phyloP scores from a whole-genome alignment of 2,329 filamentous ascomycete species.

The Hypoxylon sp. region DNA sequence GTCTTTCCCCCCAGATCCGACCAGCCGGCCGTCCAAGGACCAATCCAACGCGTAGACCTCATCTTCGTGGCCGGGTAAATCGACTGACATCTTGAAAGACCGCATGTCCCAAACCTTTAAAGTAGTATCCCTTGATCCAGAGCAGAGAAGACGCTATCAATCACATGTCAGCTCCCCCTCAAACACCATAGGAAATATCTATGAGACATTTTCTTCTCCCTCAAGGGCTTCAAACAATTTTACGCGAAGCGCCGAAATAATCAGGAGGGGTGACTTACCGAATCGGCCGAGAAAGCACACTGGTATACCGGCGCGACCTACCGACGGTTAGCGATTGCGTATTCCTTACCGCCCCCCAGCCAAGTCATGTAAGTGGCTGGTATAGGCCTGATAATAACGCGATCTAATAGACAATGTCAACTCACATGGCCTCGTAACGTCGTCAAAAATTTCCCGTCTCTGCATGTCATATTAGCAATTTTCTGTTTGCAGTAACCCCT shows the following conservation, averaged over 20 bases:
- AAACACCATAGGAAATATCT: constrained; percentile 13
- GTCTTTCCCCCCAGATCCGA: constrained; percentile 94
- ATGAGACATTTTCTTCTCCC: constrained; percentile 2
- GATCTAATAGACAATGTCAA: constrained; percentile 62
- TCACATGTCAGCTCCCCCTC: constrained; percentile 37
- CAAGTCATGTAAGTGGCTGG: constrained; percentile 2
- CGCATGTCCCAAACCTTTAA: constrained; percentile 92
- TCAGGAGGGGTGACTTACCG: constrained; percentile 53
- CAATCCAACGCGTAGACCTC: constrained; percentile 96
- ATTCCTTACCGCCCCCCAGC: constrained; percentile 3
- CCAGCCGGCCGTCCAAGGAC: constrained; percentile 90
- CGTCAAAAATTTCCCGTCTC: constrained; percentile 83
- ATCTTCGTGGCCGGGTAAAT: constrained; percentile 91
- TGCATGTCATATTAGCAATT: constrained; percentile 49
- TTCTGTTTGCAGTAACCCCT: constrained; percentile 11
- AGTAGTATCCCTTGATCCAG: constrained; percentile 91
- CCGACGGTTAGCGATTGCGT: constrained; percentile 27
- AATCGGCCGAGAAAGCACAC: constrained; percentile 92
- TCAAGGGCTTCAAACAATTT: not conserved
- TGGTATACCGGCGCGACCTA: constrained; percentile 86
- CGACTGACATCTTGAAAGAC: constrained; percentile 82
- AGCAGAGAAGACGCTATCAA: constrained; percentile 75
- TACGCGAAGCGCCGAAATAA: constrained; percentile 15
- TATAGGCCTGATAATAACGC: constrained; percentile 1
- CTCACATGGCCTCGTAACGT: constrained; percentile 85